phyloP scores from a whole-genome alignment of 1,139 yeast species.

The Debaryomycetaceae sp. region DNA sequence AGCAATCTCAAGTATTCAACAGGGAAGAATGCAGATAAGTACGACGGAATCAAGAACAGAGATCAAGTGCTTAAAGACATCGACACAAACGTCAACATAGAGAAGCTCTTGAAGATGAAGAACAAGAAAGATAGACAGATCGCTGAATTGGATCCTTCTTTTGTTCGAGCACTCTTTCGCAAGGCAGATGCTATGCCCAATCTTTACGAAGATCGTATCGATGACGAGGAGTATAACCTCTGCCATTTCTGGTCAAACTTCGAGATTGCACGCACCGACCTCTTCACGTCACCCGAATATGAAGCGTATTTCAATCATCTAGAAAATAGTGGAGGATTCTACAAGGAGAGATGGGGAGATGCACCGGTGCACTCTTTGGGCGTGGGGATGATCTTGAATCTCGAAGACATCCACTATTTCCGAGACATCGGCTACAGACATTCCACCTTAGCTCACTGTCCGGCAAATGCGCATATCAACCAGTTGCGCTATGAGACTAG shows the following conservation, averaged over 20 bases:
- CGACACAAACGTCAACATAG: conserved; percentile 24
- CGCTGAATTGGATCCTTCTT: conserved; percentile 22
- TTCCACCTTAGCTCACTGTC: conserved; percentile 79
- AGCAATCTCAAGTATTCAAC: conserved; percentile 22
- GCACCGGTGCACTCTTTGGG: conserved; percentile 91
- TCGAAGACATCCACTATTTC: conserved; percentile 77
- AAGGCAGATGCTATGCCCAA: conserved; percentile 26
- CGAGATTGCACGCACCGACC: conserved; percentile 78
- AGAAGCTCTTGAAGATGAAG: conserved; percentile 18
- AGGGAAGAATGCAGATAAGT: conserved; percentile 20
- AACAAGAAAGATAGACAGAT: conserved; percentile 23
- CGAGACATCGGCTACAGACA: conserved; percentile 88
- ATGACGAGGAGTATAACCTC: conserved; percentile 67
- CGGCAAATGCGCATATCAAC: conserved; percentile 51
- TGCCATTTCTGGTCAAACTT: conserved; percentile 95
- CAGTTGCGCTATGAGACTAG: conserved; percentile 45
- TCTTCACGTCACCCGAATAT: conserved; percentile 65
- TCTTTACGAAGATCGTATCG: conserved; percentile 50
- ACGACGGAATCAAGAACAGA: conserved; percentile 16
- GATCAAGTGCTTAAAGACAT: conserved; percentile 23
- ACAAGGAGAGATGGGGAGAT: conserved; percentile 91
- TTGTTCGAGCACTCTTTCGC: conserved; percentile 23
- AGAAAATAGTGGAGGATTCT: conserved; percentile 76
- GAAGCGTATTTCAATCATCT: conserved; percentile 61
- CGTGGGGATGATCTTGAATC: conserved; percentile 64